Evolutionary conservation across 768 basidiomycete species (phyloP).

Genomic region (Hypsizygus marmoreus): DNA sequence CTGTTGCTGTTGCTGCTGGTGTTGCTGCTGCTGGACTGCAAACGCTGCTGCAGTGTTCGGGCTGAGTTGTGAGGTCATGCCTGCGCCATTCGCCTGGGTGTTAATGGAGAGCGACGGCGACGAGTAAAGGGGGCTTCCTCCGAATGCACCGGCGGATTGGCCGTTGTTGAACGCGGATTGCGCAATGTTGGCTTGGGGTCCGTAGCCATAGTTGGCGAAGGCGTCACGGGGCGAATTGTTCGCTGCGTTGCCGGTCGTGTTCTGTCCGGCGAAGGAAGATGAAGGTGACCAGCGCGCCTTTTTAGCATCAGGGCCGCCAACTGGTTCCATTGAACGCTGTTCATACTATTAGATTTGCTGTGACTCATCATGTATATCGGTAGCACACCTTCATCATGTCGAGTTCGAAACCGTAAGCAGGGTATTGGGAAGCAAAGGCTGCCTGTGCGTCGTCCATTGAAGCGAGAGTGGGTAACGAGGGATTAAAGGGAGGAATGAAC

Average conservation of each 20-base stretch:
- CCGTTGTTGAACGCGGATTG: constrained; percentile 57
- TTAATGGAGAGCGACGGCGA: constrained; percentile 72
- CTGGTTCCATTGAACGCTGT: constrained; percentile 85
- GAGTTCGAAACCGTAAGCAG: constrained; percentile 75
- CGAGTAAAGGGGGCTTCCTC: constrained; percentile 67
- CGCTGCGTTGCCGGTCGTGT: constrained; percentile 33
- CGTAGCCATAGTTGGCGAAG: constrained; percentile 88
- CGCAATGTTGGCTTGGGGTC: constrained; percentile 66
- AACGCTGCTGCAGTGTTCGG: constrained; percentile 65
- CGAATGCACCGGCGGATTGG: constrained; percentile 47
- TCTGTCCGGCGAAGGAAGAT: constrained; percentile 44
- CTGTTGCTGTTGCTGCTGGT: constrained; percentile 41
- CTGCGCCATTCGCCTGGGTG: constrained; percentile 54
- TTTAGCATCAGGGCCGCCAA: constrained; percentile 82
- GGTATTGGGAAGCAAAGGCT: constrained; percentile 69
- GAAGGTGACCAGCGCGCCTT: constrained; percentile 89
- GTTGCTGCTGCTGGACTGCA: constrained; percentile 42
- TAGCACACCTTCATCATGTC: constrained; percentile 87
- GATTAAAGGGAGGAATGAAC: constrained; percentile 44
- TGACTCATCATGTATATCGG: constrained; percentile 1
- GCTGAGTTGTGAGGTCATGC: constrained; percentile 62
- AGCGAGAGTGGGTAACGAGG: constrained; percentile 31
- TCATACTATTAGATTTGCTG: constrained; percentile 5
- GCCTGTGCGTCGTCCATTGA: constrained; percentile 77
- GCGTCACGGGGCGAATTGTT: constrained; percentile 56